phyloP scores from a whole-genome alignment of 2,329 filamentous ascomycete genomes.

The Myotisia sp. region DNA sequence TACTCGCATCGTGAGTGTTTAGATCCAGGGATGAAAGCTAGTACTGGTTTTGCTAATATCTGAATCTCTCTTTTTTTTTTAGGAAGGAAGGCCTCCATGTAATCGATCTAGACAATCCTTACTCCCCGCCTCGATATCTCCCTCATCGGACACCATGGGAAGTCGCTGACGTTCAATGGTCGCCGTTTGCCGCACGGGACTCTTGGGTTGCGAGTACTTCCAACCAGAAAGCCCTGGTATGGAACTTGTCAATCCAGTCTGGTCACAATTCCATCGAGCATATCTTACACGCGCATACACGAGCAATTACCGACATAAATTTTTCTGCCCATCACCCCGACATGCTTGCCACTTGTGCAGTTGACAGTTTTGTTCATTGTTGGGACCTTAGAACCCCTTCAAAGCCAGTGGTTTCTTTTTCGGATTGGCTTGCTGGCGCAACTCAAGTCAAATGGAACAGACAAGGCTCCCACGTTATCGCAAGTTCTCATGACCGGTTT shows the following conservation, averaged over 20 bases:
- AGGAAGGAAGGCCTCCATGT: conserved; percentile 76
- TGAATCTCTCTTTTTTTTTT: conserved; percentile 3
- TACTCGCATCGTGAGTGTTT: conserved; percentile 60
- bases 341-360: conserved; percentile 73
- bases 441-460: conserved; percentile 94
- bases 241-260: conserved; percentile 64
- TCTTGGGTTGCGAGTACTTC: conserved; percentile 92
- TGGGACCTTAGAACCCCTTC: conserved; percentile 72
- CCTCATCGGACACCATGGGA: conserved; percentile 85
- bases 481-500: conserved; percentile 78
- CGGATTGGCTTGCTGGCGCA: conserved; percentile 84
- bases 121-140: conserved; percentile 70
- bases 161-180: conserved; percentile 94
- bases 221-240: conserved; percentile 85
- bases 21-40: no score
- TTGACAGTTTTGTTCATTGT: conserved; percentile 83
- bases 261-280: conserved; percentile 74
- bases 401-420: conserved; percentile 65
- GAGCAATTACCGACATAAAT: conserved; percentile 91
- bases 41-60: no score
- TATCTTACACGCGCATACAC: conserved; percentile 68
- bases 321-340: conserved; percentile 90
- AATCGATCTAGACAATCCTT: conserved; percentile 80
- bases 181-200: conserved; percentile 73
- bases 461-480: conserved; percentile 70